Percentiles rank a stretch among this genome's conserved stretches.
These are phyloP conservation scores for Leccinum incarnatum DNA, from an alignment of 768 basidiomycete species.

Conservation along the genomic window DNA sequence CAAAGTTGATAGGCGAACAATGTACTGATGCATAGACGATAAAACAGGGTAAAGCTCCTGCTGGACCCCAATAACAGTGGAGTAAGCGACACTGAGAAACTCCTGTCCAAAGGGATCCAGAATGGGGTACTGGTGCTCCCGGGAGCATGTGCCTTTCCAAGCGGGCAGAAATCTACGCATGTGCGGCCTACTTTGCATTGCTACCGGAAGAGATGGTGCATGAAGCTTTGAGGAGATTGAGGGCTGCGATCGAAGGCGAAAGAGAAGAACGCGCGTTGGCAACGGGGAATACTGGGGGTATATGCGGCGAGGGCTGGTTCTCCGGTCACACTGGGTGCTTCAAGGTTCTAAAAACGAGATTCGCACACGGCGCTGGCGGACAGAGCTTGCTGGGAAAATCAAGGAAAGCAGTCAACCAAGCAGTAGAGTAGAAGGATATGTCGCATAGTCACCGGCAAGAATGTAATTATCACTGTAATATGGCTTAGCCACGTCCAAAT, in stretches of 20 bases:
- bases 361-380: no score
- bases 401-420: no score
- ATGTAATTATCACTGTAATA: no score
- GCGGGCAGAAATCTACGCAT: constrained; percentile 58
- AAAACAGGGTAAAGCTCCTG: constrained; percentile 53
- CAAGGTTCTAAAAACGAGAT: no score
- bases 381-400: no score
- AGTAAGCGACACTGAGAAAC: constrained; percentile 58
- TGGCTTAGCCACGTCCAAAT: no score
- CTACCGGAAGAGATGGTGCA: constrained; percentile 60
- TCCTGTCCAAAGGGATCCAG: constrained; percentile 65
- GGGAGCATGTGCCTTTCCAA: constrained; percentile 72
- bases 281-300: background rate
- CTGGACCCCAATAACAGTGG: constrained; percentile 30
- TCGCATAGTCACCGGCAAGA: no score
- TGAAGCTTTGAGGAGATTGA: constrained; percentile 60
- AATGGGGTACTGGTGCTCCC: constrained; percentile 83
- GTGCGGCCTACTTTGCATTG: constrained; percentile 68
- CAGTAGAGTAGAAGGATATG: no score
- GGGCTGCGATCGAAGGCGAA: constrained; percentile 29
- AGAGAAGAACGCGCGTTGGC: background rate
- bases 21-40: no score
- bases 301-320: no score
- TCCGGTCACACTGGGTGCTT: no score
- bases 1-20: no score